Percentiles rank a stretch among this genome's conserved stretches.
These are phyloP conservation scores for Oidium heveae DNA, from an alignment of 2,329 filamentous ascomycete species.

Conservation along the genomic window DNA sequence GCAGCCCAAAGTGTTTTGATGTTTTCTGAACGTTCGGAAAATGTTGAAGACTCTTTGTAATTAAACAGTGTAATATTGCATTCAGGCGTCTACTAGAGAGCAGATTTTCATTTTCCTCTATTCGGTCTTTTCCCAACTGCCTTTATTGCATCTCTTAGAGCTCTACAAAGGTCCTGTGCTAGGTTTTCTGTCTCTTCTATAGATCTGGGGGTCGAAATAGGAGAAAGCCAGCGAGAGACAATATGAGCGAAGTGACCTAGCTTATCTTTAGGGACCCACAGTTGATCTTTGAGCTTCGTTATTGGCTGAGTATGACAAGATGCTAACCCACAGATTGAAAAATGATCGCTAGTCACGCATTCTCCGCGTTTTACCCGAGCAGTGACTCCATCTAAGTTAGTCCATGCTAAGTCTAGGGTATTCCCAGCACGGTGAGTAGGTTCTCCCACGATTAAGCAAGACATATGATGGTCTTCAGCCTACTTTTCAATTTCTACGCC, in stretches of 20 bases:
- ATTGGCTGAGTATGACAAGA: neutral
- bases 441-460: neutral
- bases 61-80: neutral
- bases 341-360: no score
- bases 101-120: neutral
- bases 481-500: neutral
- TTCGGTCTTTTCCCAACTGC: neutral
- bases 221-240: neutral
- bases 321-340: no score
- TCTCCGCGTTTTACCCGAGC: neutral
- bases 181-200: neutral
- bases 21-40: neutral
- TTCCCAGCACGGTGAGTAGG: neutral
- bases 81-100: neutral
- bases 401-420: neutral
- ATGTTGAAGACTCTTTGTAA: neutral
- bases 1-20: neutral
- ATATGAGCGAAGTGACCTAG: neutral
- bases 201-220: neutral
- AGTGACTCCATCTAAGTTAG: neutral
- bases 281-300: neutral
- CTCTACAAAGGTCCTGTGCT: neutral
- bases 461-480: neutral
- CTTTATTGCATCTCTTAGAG: neutral
- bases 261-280: neutral